A percentile compares a stretch with the other conserved stretches of the same genome.
phyloP scores from a whole-genome alignment of 179 eudicot species.

The Silene coronaria region DNA sequence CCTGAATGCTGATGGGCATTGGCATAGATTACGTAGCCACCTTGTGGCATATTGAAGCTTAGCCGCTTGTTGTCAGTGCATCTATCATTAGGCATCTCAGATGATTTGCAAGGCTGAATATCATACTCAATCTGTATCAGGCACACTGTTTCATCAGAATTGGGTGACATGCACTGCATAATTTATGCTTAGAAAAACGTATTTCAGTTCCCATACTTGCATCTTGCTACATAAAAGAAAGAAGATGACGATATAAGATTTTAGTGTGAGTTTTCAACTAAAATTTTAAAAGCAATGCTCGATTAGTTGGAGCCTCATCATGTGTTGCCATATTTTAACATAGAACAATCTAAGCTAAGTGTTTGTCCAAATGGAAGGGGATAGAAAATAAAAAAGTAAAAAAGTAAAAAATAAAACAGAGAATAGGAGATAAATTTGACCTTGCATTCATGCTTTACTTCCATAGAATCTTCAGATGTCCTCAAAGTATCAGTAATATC shows the following conservation, averaged over 20 bases:
- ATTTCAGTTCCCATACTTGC: not conserved
- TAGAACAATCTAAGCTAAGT: not conserved
- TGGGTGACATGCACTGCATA: not conserved
- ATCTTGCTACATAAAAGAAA: too few relatives aligned
- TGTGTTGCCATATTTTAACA: too few relatives aligned
- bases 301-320: too few relatives aligned
- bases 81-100: conserved; percentile 23
- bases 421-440: conserved; percentile 14
- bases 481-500: conserved; percentile 65
- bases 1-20: conserved; percentile 91
- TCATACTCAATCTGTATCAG: conserved; percentile 63
- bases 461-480: conserved; percentile 24
- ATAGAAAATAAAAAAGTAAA: not conserved
- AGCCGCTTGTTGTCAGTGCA: conserved; percentile 45
- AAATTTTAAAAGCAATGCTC: too few relatives aligned
- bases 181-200: too few relatives aligned
- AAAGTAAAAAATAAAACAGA: not conserved
- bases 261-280: too few relatives aligned
- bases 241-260: too few relatives aligned
- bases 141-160: not conserved
- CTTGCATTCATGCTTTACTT: conserved; percentile 36
- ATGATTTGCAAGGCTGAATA: conserved; percentile 39
- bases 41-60: conserved; percentile 48
- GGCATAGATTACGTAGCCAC: conserved; percentile 64
- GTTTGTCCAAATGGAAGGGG: not conserved